phyloP scores from a whole-genome alignment of 2,329 filamentous ascomycete genomes.

The Pseudopyrenochaeta lycopersici region DNA sequence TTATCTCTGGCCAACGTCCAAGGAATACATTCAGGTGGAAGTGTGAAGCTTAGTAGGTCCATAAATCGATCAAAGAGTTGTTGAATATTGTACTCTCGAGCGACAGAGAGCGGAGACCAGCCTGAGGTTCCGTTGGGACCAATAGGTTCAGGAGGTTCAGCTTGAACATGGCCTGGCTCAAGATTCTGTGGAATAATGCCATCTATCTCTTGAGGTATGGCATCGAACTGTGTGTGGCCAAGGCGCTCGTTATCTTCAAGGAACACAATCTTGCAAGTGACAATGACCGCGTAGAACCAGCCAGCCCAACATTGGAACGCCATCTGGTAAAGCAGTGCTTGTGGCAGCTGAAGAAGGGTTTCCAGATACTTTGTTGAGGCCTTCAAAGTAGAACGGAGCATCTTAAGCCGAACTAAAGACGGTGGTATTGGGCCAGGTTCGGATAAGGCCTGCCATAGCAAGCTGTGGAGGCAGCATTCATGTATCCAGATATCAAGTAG shows the following conservation, averaged over 20 bases:
- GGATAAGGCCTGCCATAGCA: slow-evolving; percentile 18
- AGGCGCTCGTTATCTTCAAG: slow-evolving; percentile 29
- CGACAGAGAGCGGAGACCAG: slow-evolving; percentile 28
- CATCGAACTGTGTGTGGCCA: slow-evolving; percentile 15
- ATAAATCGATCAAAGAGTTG: slow-evolving; percentile 23
- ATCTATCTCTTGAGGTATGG: slow-evolving; percentile 16
- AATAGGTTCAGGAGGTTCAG: background rate
- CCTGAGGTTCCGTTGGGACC: background rate
- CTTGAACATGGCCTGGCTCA: background rate
- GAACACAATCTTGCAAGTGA: slow-evolving; percentile 37
- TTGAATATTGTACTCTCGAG: slow-evolving; percentile 19
- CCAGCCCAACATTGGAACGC: slow-evolving; percentile 23
- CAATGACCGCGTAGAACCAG: slow-evolving; percentile 34
- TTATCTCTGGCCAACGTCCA: slow-evolving; percentile 7
- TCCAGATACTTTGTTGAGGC: slow-evolving; percentile 24
- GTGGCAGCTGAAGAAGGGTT: slow-evolving; percentile 9
- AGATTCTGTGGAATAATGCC: slow-evolving; percentile 10
- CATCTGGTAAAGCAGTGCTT: slow-evolving; percentile 20
- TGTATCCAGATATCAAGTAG: slow-evolving; percentile 26
- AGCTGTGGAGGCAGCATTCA: slow-evolving; percentile 26
- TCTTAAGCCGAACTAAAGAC: slow-evolving; percentile 9
- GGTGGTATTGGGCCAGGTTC: background rate
- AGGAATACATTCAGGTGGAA: slow-evolving; percentile 6
- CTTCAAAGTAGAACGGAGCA: slow-evolving; percentile 16
- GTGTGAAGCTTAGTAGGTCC: slow-evolving; percentile 25